Evolutionary conservation across 176 grass and related monocot species (phyloP).

Genomic region (Ensete ventricosum): DNA sequence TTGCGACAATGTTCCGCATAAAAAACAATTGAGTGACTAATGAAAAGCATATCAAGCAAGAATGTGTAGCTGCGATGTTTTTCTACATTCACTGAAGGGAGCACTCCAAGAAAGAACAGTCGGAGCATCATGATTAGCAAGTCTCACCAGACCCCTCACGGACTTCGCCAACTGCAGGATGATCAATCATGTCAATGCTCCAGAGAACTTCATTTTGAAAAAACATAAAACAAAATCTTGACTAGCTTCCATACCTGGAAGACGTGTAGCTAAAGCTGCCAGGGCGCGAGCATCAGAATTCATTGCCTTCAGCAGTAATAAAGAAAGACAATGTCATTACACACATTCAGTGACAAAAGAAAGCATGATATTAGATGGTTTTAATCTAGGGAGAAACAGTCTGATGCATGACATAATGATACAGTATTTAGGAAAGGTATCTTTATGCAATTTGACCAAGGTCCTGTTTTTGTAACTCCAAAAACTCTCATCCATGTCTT

Average conservation of each 20-base stretch:
- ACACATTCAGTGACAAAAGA: not conserved
- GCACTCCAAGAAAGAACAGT: too few species aligned
- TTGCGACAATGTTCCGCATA: too few species aligned
- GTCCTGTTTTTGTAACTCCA: too few species aligned
- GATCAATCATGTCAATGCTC: not conserved
- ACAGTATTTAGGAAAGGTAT: not conserved
- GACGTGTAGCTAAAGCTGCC: slow-evolving; percentile 26
- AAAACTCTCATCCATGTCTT: too few species aligned
- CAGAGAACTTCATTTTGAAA: not conserved
- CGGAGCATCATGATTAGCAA: too few species aligned
- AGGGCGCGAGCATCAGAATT: slow-evolving; percentile 31
- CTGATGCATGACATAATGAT: not conserved
- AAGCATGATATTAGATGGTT: not conserved
- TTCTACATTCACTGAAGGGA: too few species aligned
- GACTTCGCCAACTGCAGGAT: slow-evolving; percentile 30
- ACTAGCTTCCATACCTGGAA: slow-evolving; percentile 18
- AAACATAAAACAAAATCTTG: not conserved
- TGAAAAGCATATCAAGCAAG: too few species aligned
- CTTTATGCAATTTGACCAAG: not conserved
- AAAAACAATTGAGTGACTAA: too few species aligned
- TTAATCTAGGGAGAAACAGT: not conserved
- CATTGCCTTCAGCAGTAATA: slow-evolving; percentile 18
- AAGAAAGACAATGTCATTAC: slow-evolving; percentile 1
- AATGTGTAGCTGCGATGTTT: too few species aligned
- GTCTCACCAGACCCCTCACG: not conserved